Base-by-base conservation (phyloP, 2,329 filamentous ascomycete species). In the Diaporthe longicolla region DNA sequence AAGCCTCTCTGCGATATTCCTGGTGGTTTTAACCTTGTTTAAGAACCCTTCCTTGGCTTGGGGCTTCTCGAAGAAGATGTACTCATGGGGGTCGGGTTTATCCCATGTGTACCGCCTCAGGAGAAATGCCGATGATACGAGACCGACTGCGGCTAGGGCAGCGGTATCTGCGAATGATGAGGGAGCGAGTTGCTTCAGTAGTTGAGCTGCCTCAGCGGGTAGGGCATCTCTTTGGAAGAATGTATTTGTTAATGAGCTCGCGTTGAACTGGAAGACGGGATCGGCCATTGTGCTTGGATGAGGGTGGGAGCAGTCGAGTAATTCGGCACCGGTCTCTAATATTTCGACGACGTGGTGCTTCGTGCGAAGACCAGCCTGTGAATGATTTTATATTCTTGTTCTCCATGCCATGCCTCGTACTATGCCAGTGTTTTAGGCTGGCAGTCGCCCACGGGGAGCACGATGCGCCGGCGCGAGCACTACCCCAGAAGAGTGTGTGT, bases 81-180 rank as follows among this genome's bases (percentile, higher is more conserved):
- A 45, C 11, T 68, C 40, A 63, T 75, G 57, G 3, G 75, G 73
- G 19, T 76, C 58, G 2, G 71, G 75, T 48, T 68, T 75, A 21
- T 76, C 73, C 74, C 74, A 75, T 57, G 58, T 57, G 32, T 72
- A 72, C 13, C 68, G 63, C 26, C 72, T 45, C 15, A 74, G 69
- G 5, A 71, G 32, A 29, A 81, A 84, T 82, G 70, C 81, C 85
- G 13, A 85, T 84, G 3, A 77, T 79, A 45, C 78, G 79, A 0
- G 77, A 4, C 72, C 59, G 24, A 76, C 61, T 40, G 72, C 50
- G 15, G 74, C 72, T 6, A 76, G 57, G 37, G 74, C 72, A n/a
- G 59, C 65, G 17, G 70, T 70, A 26, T 76, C 74, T 58, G 48
- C 48, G 21, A 63, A 70, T 4, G 59, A 54, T 15, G 71, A 37